Conservation (phyloP, 129 eudicot genomes). For the carrot (Daucus carota) region DNA sequence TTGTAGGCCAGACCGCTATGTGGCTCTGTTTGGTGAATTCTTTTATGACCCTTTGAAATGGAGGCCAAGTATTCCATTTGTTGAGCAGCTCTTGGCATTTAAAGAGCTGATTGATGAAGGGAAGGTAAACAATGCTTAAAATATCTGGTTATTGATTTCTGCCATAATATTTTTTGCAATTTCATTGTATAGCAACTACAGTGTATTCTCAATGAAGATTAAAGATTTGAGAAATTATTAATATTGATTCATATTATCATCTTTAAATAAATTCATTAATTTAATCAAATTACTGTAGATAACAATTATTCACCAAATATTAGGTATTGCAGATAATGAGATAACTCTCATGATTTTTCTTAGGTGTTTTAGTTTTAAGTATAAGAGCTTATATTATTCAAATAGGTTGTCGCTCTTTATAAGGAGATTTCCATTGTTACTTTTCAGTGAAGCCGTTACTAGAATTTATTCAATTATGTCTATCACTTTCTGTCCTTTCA, state of each 20-base stretch:
- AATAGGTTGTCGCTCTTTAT: neutral
- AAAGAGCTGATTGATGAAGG: slow-evolving; percentile 90
- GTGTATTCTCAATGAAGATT: neutral
- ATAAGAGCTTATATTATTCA: neutral
- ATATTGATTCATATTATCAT: neutral
- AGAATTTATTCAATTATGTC: neutral
- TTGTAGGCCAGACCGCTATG: slow-evolving; percentile 93
- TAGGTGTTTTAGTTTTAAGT: neutral
- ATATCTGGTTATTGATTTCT: neutral
- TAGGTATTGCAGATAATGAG: neutral
- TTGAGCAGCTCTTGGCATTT: slow-evolving; percentile 82
- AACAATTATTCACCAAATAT: neutral
- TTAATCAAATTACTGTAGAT: neutral
- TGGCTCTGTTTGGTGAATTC: slow-evolving; percentile 76
- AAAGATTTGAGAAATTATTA: neutral
- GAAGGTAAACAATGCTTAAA: slow-evolving; percentile 44
- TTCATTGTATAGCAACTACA: neutral
- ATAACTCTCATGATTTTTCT: neutral
- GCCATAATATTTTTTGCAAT: neutral
- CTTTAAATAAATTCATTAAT: neutral
- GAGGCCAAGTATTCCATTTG: slow-evolving; percentile 76
- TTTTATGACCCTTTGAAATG: slow-evolving; percentile 65
- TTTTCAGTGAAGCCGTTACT: no score
- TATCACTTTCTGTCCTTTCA: no score
- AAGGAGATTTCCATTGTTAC: neutral